These are phyloP conservation scores for Diaporthe ilicicola DNA, from an alignment of 2,329 filamentous ascomycete species.

Conservation along the genomic window DNA sequence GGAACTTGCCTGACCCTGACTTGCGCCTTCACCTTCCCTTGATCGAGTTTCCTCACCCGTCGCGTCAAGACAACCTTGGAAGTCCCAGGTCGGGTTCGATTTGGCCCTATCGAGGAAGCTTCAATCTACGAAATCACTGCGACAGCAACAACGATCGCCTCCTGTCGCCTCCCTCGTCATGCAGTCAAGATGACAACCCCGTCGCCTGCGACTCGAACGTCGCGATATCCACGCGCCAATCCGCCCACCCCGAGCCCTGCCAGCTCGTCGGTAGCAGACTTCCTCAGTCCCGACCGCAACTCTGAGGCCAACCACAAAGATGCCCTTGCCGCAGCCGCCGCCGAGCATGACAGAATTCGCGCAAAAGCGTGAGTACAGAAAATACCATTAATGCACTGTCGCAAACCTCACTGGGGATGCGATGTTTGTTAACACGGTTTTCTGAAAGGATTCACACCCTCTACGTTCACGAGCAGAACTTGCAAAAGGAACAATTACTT, in stretches of 20 bases:
- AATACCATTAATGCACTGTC: not conserved
- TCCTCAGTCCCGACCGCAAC: conserved; percentile 32
- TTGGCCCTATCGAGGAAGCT: not conserved
- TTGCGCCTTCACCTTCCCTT: conserved; percentile 5
- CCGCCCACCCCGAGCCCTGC: conserved; percentile 24
- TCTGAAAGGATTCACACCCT: conserved; percentile 42
- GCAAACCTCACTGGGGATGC: not conserved
- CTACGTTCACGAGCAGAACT: conserved; percentile 37
- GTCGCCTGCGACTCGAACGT: conserved; percentile 32
- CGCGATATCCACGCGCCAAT: conserved; percentile 31
- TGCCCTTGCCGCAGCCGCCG: conserved; percentile 30
- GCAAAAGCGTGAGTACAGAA: conserved; percentile 29
- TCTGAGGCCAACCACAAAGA: conserved; percentile 31
- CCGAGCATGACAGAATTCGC: conserved; percentile 29
- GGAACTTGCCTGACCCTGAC: conserved; percentile 24
- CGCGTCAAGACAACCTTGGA: conserved; percentile 8
- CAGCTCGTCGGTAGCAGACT: conserved; percentile 26
- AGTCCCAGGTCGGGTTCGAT: not conserved
- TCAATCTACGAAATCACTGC: not conserved
- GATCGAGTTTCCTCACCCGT: conserved; percentile 19
- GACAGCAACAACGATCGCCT: not conserved
- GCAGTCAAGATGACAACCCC: conserved; percentile 27
- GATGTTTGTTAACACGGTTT: conserved; percentile 20
- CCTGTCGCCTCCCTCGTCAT: conserved; percentile 4
- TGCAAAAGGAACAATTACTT: conserved; percentile 39